phyloP scores from a whole-genome alignment of 2,329 filamentous ascomycete genomes.

The Colletotrichum euphorbiae region DNA sequence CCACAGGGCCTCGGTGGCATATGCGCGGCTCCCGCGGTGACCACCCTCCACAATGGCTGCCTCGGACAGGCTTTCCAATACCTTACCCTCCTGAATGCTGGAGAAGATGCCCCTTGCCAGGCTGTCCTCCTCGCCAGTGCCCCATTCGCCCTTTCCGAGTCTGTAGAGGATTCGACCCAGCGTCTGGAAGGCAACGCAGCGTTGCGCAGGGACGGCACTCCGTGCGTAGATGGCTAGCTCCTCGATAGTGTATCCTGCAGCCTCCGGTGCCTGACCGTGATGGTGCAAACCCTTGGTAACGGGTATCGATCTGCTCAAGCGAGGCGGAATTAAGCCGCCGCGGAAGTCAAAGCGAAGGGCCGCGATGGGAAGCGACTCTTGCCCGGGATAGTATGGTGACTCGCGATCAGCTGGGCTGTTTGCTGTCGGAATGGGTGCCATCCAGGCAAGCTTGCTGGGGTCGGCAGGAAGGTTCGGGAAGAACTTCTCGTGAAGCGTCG shows the following conservation, averaged over 20 bases:
- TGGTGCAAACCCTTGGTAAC: slow-evolving; percentile 88
- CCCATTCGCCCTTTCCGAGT: slow-evolving; percentile 78
- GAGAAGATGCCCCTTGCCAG: slow-evolving; percentile 86
- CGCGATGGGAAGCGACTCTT: slow-evolving; percentile 77
- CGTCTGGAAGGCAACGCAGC: slow-evolving; percentile 92
- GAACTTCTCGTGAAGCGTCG: slow-evolving; percentile 89
- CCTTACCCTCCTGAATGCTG: slow-evolving; percentile 79
- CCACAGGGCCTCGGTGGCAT: slow-evolving; percentile 92
- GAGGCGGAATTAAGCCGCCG: slow-evolving; percentile 83
- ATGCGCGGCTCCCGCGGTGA: slow-evolving; percentile 84
- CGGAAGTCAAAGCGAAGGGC: slow-evolving; percentile 90
- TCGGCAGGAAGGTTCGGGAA: slow-evolving; percentile 90
- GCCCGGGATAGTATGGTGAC: slow-evolving; percentile 85
- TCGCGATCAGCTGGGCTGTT: slow-evolving; percentile 74
- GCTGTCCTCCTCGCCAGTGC: slow-evolving; percentile 67
- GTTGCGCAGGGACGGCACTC: slow-evolving; percentile 85
- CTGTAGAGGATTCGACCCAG: slow-evolving; percentile 87
- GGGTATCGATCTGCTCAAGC: slow-evolving; percentile 78
- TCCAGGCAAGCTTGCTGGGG: slow-evolving; percentile 89
- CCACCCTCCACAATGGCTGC: slow-evolving; percentile 77
- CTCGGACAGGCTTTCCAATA: slow-evolving; percentile 80
- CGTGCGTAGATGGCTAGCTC: slow-evolving; percentile 86
- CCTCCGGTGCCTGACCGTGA: slow-evolving; percentile 91
- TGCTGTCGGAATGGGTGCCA: slow-evolving; percentile 77
- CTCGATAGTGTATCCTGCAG: slow-evolving; percentile 91